A percentile compares a stretch with the other conserved stretches of the same genome.
These are phyloP conservation scores for Aspergillus hiratsukae DNA, from an alignment of 2,329 filamentous ascomycete genomes.

Conservation along the genomic window DNA sequence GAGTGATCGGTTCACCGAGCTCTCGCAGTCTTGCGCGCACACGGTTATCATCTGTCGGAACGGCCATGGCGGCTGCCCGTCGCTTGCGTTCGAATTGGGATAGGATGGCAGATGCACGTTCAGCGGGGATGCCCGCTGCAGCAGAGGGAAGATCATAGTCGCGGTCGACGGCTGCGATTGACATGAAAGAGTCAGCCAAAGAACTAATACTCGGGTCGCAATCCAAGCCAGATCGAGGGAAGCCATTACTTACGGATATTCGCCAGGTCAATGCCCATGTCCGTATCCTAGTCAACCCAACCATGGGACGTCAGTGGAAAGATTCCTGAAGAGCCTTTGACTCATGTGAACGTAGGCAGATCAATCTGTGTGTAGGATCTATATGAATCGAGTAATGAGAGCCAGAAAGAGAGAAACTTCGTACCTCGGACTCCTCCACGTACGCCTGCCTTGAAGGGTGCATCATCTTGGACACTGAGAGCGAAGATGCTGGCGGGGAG, in stretches of 20 bases:
- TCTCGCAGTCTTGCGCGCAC: constrained; percentile 78
- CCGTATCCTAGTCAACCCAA: constrained; percentile 43
- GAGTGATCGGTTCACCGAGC: constrained; percentile 85
- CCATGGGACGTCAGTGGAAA: constrained; percentile 16
- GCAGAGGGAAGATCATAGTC: constrained; percentile 75
- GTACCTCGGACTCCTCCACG: constrained; percentile 78
- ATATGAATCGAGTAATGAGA: constrained; percentile 2
- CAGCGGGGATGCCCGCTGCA: constrained; percentile 63
- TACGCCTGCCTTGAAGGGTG: constrained; percentile 91
- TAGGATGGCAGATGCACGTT: constrained; percentile 79
- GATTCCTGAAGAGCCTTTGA: constrained; percentile 6
- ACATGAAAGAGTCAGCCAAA: not conserved
- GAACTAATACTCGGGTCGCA: not conserved
- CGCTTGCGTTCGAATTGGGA: constrained; percentile 89
- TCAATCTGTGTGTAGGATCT: not conserved
- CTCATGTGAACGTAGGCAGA: not conserved
- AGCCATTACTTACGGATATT: constrained; percentile 55
- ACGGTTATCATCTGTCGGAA: constrained; percentile 87
- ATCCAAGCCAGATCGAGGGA: constrained; percentile 2
- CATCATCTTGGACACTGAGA: constrained; percentile 47
- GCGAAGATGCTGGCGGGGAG: constrained; percentile 2
- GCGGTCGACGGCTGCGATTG: constrained; percentile 60
- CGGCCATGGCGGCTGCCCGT: constrained; percentile 79
- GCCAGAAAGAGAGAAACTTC: constrained; percentile 21
- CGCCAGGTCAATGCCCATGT: constrained; percentile 58